phyloP scores from a whole-genome alignment of 2,329 filamentous ascomycete species.

The Paraconiothyrium sp. region DNA sequence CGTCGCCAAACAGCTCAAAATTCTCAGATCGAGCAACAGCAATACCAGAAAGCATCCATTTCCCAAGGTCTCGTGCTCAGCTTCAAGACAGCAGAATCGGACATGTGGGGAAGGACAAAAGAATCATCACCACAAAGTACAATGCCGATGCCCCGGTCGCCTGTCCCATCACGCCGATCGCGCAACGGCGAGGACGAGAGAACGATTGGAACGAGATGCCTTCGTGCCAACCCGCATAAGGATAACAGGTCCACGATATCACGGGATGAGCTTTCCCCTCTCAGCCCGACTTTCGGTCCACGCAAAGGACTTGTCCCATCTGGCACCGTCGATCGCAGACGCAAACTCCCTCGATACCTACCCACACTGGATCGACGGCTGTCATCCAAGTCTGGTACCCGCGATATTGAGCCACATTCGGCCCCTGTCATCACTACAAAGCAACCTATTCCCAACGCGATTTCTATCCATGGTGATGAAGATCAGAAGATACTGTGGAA shows the following conservation, averaged over 20 bases:
- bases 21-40: constrained; percentile 17
- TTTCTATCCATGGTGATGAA: background rate
- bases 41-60: background rate
- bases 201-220: background rate
- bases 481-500: constrained; percentile 24
- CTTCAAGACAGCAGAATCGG: background rate
- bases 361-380: background rate
- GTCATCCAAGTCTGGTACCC: background rate
- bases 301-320: constrained; percentile 16
- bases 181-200: constrained; percentile 2
- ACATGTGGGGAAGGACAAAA: background rate
- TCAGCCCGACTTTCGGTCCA: constrained; percentile 27
- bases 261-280: constrained; percentile 17
- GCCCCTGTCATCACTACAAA: background rate
- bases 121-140: background rate
- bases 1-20: constrained; percentile 20
- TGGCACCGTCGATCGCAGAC: constrained; percentile 22
- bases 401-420: background rate
- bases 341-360: constrained; percentile 9
- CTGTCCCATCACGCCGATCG: constrained; percentile 4
- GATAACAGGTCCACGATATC: background rate
- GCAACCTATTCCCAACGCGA: background rate
- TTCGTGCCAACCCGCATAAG: background rate
- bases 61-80: background rate
- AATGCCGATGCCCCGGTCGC: background rate